Evolutionary conservation across 2,329 filamentous ascomycete genomes (phyloP), one percentile per base, ranked within the genome.

Genomic region (Sclerotinia spermophila): DNA sequence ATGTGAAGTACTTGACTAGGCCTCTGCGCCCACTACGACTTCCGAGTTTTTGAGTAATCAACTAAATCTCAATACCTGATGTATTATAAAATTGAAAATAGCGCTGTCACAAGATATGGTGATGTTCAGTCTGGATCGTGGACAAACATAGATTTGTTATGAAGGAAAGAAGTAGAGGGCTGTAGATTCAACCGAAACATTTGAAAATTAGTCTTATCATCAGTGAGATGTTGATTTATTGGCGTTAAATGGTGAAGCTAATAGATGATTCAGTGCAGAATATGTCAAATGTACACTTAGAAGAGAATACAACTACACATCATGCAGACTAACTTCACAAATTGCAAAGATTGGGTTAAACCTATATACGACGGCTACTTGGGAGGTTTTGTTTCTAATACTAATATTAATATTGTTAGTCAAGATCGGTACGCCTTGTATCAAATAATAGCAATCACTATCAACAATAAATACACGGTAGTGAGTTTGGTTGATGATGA

Each of bases 331-430:
- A 27, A 27, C 15, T 0, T 27, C 17, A 3, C 8, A 3, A 17
- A 27, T 53, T 53, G 2, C 1, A 53, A 53, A 2, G 5, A 17
- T 7, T 7, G 13, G 17, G n/a, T 27, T 13, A 3, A 53, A 27
- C 27, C 17, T 53, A 53, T 27, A 53, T 27, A 27, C 13, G 15
- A 7, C 1, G 48, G n/a, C 13, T 27, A 13, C 0, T 27, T n/a
- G 8, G 8, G 1, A 27, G 3, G 2, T 30, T 7, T 4, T 1
- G 5, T 27, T 51, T 27, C n/a, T 1, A 13, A 51, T 1, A 17
- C 13, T n/a, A n/a, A n/a, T n/a, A n/a, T n/a, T n/a, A n/a, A n/a
- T n/a, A n/a, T n/a, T n/a, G n/a, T n/a, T n/a, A n/a, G n/a, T n/a
- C n/a, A n/a, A n/a, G n/a, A n/a, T n/a, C n/a, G n/a, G n/a, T n/a